phyloP scores from a whole-genome alignment of 148 eudicot species.

The Vaccinium vitisidaea region DNA sequence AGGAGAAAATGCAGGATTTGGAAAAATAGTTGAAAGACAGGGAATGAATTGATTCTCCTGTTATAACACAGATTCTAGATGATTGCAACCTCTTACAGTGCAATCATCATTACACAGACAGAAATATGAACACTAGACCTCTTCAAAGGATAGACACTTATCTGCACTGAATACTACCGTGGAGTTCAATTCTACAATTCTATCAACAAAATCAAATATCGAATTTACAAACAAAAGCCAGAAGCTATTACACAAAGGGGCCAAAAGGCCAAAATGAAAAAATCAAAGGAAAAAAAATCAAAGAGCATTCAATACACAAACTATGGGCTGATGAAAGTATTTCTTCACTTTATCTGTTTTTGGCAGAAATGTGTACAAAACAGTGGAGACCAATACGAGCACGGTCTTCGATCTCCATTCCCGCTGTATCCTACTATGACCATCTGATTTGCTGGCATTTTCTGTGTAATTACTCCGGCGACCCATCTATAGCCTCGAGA shows the following conservation, averaged over 20 bases:
- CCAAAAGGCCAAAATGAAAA: background rate
- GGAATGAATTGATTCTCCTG: background rate
- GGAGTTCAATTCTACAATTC: conserved; percentile 19
- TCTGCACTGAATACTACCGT: background rate
- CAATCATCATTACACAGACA: background rate
- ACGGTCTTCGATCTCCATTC: conserved; percentile 4
- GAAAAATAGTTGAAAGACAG: background rate
- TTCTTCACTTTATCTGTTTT: conserved; percentile 10
- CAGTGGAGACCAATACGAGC: conserved; percentile 12
- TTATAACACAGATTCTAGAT: background rate
- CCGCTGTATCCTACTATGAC: conserved; percentile 10
- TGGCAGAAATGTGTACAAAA: conserved; percentile 18
- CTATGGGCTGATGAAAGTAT: conserved; percentile 4
- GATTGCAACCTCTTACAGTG: background rate
- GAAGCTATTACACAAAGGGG: background rate
- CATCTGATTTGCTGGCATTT: conserved; percentile 11
- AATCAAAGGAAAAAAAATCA: background rate
- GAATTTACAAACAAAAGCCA: conserved; percentile 19
- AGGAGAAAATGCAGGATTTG: background rate
- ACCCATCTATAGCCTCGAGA: conserved; percentile 29
- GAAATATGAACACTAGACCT: background rate
- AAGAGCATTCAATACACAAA: conserved; percentile 10
- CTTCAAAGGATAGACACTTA: background rate
- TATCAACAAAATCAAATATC: conserved; percentile 18
- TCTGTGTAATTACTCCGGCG: conserved; percentile 17